These are phyloP conservation scores for Candida sphagnicola DNA, from an alignment of 805 yeast species.

Conservation along the genomic window DNA sequence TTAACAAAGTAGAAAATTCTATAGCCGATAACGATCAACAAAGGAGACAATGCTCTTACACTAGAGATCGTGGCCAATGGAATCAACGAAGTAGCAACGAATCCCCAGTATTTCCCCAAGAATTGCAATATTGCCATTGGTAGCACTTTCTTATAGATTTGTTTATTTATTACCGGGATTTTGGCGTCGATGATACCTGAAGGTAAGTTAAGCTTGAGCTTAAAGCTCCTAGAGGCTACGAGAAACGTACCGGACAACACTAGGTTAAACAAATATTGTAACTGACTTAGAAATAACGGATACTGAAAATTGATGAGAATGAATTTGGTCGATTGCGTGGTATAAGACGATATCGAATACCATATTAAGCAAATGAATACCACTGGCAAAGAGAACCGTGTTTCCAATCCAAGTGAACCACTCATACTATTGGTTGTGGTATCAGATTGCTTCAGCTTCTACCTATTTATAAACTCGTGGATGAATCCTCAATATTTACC, in stretches of 20 bases:
- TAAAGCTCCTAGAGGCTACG: conserved; percentile 18
- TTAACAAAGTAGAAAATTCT: conserved; percentile 46
- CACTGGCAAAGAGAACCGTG: conserved; percentile 16
- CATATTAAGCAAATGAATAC: conserved; percentile 48
- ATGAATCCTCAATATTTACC: no score
- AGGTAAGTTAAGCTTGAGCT: conserved; percentile 43
- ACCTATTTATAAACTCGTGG: no score
- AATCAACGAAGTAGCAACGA: conserved; percentile 61
- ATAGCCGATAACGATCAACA: conserved; percentile 56
- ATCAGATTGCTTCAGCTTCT: no score
- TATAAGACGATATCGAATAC: conserved; percentile 60
- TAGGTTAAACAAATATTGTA: conserved; percentile 55
- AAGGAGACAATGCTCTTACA: conserved; percentile 64
- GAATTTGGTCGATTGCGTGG: conserved; percentile 59
- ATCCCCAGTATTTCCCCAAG: conserved; percentile 57
- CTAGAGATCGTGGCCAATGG: conserved; percentile 70
- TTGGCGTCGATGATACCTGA: conserved; percentile 41
- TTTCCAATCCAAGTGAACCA: neutral
- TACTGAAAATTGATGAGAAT: conserved; percentile 53
- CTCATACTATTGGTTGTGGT: no score
- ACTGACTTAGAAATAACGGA: conserved; percentile 63
- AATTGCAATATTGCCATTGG: conserved; percentile 69
- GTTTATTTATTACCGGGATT: conserved; percentile 18
- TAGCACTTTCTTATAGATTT: conserved; percentile 42
- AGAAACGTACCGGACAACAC: conserved; percentile 38